phyloP scores from a whole-genome alignment of 176 grass and related monocot species.

The Elaeis guineensis region DNA sequence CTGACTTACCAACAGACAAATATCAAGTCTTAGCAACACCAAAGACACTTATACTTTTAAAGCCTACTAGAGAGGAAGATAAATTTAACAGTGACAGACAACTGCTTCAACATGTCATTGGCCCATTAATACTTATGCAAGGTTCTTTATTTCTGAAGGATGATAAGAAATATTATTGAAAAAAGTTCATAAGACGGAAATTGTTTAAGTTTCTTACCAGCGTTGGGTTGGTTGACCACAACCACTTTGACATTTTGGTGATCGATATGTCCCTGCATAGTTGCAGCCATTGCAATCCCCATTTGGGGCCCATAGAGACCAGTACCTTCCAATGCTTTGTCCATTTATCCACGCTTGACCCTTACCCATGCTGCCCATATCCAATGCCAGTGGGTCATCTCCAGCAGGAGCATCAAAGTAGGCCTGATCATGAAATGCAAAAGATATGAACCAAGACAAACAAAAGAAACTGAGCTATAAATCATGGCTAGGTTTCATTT shows the following conservation, averaged over 20 bases:
- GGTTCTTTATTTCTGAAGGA: no score
- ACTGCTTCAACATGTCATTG: no score
- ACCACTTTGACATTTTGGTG: slow-evolving; percentile 71
- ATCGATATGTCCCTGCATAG: slow-evolving; percentile 64
- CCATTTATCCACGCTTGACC: slow-evolving; percentile 99
- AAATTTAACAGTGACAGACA: no score
- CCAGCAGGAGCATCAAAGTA: slow-evolving; percentile 83
- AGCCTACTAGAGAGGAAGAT: no score
- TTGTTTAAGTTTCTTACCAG: slow-evolving; percentile 46
- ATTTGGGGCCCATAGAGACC: slow-evolving; percentile 50
- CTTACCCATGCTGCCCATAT: slow-evolving; percentile 99
- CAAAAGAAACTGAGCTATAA: neutral
- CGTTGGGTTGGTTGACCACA: slow-evolving; percentile 83
- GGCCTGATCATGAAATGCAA: slow-evolving; percentile 33
- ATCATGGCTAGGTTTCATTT: neutral
- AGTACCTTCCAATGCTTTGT: slow-evolving; percentile 90
- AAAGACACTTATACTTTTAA: no score
- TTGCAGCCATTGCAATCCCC: slow-evolving; percentile 64
- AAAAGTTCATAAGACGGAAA: no score
- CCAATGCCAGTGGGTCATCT: slow-evolving; percentile 80
- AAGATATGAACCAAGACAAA: slow-evolving; percentile 13
- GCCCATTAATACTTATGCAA: no score
- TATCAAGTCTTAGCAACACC: no score
- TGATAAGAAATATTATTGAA: no score
- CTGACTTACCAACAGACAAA: no score